Conservation (phyloP, 805 yeast genomes). For the Saccharomyces mikatae region DNA sequence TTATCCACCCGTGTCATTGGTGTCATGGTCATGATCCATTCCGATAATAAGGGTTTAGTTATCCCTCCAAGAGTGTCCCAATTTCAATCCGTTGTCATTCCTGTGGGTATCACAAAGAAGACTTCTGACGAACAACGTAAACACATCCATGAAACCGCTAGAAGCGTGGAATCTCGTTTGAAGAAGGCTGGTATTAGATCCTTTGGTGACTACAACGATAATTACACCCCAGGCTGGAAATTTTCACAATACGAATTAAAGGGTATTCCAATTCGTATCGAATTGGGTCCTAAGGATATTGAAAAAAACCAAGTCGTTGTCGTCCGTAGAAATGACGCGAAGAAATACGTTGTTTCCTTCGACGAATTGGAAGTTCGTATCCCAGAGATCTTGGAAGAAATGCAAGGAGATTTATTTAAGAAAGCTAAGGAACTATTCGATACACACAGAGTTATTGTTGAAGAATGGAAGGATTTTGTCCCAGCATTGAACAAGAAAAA, state of each 20-base stretch:
- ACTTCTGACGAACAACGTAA: constrained; percentile 69
- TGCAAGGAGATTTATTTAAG: constrained; percentile 66
- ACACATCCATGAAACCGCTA: constrained; percentile 61
- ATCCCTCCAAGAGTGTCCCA: constrained; percentile 96
- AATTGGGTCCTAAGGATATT: constrained; percentile 93
- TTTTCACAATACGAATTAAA: constrained; percentile 94
- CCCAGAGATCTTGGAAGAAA: constrained; percentile 69
- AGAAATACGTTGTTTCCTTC: constrained; percentile 60
- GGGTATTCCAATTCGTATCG: constrained; percentile 91
- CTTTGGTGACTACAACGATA: constrained; percentile 81
- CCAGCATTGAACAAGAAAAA: constrained; percentile 87
- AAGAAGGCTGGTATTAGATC: constrained; percentile 60
- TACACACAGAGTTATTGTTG: constrained; percentile 70
- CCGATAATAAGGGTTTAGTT: constrained; percentile 96
- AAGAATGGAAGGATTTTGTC: constrained; percentile 86
- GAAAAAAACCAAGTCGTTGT: constrained; percentile 71
- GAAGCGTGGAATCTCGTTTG: constrained; percentile 57
- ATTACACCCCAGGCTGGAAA: constrained; percentile 98
- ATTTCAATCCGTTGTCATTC: constrained; percentile 83
- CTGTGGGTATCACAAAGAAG: constrained; percentile 90
- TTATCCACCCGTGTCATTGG: constrained; percentile 96
- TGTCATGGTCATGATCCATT: constrained; percentile 98
- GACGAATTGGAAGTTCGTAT: constrained; percentile 56
- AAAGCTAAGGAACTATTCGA: constrained; percentile 81
- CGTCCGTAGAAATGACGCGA: constrained; percentile 87